These are phyloP conservation scores for Polyporus arcularius DNA, from an alignment of 768 basidiomycete genomes.

Conservation along the genomic window DNA sequence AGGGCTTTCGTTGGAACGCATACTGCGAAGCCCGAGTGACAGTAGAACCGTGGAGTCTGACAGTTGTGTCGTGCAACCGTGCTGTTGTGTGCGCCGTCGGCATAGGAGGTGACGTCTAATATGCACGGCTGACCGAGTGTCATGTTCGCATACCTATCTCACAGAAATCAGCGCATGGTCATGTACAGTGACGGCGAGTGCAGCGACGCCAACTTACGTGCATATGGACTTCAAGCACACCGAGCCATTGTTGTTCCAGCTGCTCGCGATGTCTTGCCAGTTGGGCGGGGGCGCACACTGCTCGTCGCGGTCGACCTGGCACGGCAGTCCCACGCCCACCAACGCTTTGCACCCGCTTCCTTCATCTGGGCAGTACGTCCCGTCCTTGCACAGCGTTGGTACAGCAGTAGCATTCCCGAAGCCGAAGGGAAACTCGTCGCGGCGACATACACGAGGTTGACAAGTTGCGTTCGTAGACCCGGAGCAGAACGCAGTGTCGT, in stretches of 20 bases:
- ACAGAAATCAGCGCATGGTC: background rate
- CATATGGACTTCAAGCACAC: constrained; percentile 60
- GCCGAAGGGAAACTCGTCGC: constrained; percentile 63
- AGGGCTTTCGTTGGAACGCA: constrained; percentile 49
- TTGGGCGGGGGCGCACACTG: constrained; percentile 47
- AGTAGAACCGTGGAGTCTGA: constrained; percentile 51
- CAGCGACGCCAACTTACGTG: constrained; percentile 43
- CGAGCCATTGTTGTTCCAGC: constrained; percentile 51
- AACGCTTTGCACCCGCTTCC: constrained; percentile 54
- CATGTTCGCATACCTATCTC: constrained; percentile 53
- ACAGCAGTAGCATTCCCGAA: constrained; percentile 39
- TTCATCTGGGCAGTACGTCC: constrained; percentile 69
- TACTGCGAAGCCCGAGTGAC: constrained; percentile 43
- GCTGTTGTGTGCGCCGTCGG: constrained; percentile 46
- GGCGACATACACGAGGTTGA: constrained; percentile 52
- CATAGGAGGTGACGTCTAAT: constrained; percentile 53
- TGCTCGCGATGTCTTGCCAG: constrained; percentile 41
- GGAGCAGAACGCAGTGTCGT: constrained; percentile 58
- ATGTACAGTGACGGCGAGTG: background rate
- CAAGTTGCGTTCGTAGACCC: constrained; percentile 39
- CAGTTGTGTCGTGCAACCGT: constrained; percentile 64
- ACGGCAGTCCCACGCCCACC: constrained; percentile 44
- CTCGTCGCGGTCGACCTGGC: constrained; percentile 66
- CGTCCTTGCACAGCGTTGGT: constrained; percentile 54
- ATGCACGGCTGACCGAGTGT: constrained; percentile 53